A percentile compares a stretch with the other conserved stretches of the same genome.
These are phyloP conservation scores for Clitopilus passeckerianus DNA, from an alignment of 768 basidiomycete species.

Conservation along the genomic window DNA sequence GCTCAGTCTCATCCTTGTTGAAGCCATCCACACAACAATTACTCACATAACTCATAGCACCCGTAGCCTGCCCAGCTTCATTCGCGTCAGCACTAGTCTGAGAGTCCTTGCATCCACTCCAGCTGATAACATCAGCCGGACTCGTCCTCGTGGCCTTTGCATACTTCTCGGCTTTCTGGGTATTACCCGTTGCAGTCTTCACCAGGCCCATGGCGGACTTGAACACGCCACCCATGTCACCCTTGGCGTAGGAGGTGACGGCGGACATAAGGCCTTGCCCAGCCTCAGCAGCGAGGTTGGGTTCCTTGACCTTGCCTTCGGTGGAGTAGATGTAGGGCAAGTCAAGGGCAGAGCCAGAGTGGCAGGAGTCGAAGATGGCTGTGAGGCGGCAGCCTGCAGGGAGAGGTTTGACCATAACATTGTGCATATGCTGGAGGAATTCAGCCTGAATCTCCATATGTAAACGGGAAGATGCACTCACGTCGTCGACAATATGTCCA, in stretches of 20 bases:
- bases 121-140: slow-evolving; percentile 83
- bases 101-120: slow-evolving; percentile 76
- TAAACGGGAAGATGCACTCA: slow-evolving; percentile 31
- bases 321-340: slow-evolving; percentile 84
- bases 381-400: slow-evolving; percentile 91
- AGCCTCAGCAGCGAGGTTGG: slow-evolving; percentile 83
- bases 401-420: slow-evolving; percentile 73
- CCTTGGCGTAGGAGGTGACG: slow-evolving; percentile 68
- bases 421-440: slow-evolving; percentile 56
- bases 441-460: background rate
- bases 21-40: background rate
- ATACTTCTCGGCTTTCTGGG: slow-evolving; percentile 57
- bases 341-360: slow-evolving; percentile 82
- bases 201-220: slow-evolving; percentile 68
- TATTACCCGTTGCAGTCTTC: slow-evolving; percentile 66
- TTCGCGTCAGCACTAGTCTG: slow-evolving; percentile 77
- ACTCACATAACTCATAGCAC: slow-evolving; percentile 78
- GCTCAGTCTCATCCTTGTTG: background rate
- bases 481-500: slow-evolving; percentile 89
- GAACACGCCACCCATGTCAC: slow-evolving; percentile 79
- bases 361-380: slow-evolving; percentile 80
- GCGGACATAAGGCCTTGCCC: slow-evolving; percentile 84
- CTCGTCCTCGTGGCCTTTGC: slow-evolving; percentile 66
- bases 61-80: slow-evolving; percentile 62
- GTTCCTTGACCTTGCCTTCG: slow-evolving; percentile 93